These are phyloP conservation scores for Ustilago bromivora DNA, from an alignment of 1,284 basidiomycete species.

Conservation along the genomic window DNA sequence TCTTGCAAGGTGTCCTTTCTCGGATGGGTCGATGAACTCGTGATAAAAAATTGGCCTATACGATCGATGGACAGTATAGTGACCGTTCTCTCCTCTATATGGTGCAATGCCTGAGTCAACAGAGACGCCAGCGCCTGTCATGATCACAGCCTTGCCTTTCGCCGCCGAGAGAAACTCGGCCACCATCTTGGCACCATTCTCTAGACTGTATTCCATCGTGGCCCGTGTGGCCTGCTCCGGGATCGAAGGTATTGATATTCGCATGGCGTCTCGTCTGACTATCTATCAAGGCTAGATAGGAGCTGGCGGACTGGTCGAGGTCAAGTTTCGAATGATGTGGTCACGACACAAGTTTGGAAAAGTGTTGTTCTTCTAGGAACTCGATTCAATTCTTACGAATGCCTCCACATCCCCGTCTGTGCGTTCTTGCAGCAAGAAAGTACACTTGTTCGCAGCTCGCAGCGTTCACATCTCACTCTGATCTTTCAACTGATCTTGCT, in stretches of 20 bases:
- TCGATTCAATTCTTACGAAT: constrained; percentile 2
- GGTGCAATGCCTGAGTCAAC: constrained; percentile 69
- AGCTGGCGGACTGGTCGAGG: not conserved
- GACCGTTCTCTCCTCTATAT: constrained; percentile 66
- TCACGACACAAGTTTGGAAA: not conserved
- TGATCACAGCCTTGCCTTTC: constrained; percentile 51
- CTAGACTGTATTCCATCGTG: constrained; percentile 46
- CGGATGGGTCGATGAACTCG: constrained; percentile 58
- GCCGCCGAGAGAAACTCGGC: constrained; percentile 45
- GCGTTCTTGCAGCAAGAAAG: not conserved
- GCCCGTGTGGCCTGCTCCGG: constrained; percentile 44
- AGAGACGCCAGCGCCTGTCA: constrained; percentile 66
- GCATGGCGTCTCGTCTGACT: constrained; percentile 36
- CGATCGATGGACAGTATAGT: constrained; percentile 64
- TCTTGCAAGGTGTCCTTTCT: constrained; percentile 52
- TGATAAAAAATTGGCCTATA: constrained; percentile 69
- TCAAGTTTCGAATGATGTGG: not conserved
- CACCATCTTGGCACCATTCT: constrained; percentile 47
- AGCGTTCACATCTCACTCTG: not conserved
- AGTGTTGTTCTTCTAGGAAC: constrained; percentile 11
- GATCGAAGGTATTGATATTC: constrained; percentile 67
- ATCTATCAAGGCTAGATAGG: not conserved
- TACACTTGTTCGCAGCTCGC: not conserved
- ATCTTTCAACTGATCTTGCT: not conserved
- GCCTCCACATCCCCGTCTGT: constrained; percentile 8